Conservation (phyloP, 73 alveolate species). For the Paramecium octaurelia region DNA sequence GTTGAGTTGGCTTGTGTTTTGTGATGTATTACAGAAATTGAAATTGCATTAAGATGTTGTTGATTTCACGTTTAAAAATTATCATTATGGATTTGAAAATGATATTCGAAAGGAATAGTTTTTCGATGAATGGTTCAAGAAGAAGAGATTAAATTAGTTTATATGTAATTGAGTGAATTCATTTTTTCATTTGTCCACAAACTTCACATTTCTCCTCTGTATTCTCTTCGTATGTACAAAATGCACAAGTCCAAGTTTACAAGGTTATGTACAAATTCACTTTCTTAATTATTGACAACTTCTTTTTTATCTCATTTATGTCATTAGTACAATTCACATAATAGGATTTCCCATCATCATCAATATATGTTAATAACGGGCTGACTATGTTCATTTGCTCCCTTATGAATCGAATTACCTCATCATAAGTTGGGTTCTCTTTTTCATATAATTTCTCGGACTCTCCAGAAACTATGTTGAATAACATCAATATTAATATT, state of each 20-base stretch:
- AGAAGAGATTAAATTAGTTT: neutral
- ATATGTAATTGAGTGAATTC: neutral
- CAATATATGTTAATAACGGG: neutral
- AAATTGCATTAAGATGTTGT: neutral
- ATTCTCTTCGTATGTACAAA: neutral
- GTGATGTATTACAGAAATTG: neutral
- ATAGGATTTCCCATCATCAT: slow-evolving; percentile 6
- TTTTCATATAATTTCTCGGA: neutral
- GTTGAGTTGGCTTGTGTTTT: neutral
- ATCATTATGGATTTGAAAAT: neutral
- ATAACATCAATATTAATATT: neutral
- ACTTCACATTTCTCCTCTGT: neutral
- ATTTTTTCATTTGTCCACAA: neutral
- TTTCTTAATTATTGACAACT: neutral
- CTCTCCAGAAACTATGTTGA: neutral
- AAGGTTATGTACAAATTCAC: neutral
- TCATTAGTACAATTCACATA: neutral
- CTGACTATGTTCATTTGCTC: neutral
- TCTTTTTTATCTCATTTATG: neutral
- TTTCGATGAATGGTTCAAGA: neutral
- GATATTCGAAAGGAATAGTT: neutral
- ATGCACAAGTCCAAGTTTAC: neutral
- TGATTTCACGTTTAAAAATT: neutral
- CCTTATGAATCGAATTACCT: neutral
- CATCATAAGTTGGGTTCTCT: slow-evolving; percentile 1